Percentiles rank a stretch among this genome's conserved stretches.
phyloP scores from a whole-genome alignment of 1,139 yeast genomes.

The Meyerozyma athensensis region DNA sequence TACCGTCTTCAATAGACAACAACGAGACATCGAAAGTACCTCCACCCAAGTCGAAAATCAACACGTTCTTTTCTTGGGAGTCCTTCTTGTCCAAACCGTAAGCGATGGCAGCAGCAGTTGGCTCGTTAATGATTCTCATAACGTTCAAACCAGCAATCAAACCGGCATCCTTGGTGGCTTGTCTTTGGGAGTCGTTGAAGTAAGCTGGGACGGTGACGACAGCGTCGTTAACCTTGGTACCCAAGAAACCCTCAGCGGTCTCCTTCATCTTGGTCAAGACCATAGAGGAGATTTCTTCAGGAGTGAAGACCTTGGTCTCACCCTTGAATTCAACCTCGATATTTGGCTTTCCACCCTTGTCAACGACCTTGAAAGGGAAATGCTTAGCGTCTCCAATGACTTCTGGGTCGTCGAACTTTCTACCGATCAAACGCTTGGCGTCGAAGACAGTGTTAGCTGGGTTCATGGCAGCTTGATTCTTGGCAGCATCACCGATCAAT shows the following conservation, averaged over 20 bases:
- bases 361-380: conserved; percentile 58
- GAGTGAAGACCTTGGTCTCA: conserved; percentile 59
- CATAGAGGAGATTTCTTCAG: conserved; percentile 69
- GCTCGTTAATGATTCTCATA: conserved; percentile 57
- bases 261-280: conserved; percentile 61
- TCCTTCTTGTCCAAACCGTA: conserved; percentile 66
- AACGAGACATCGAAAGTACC: conserved; percentile 97
- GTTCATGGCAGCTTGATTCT: conserved; percentile 69
- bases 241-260: conserved; percentile 63
- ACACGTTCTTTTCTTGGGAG: conserved; percentile 71
- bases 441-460: conserved; percentile 63
- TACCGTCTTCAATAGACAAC: conserved; percentile 90
- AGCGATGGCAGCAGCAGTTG: conserved; percentile 62
- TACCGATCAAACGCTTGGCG: conserved; percentile 66
- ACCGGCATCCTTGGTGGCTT: conserved; percentile 62
- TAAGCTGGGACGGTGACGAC: conserved; percentile 70
- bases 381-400: conserved; percentile 56
- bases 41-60: conserved; percentile 95
- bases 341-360: conserved; percentile 56
- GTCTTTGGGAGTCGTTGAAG: conserved; percentile 61
- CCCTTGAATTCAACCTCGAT: conserved; percentile 63
- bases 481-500: conserved; percentile 68
- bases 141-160: conserved; percentile 57
- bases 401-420: conserved; percentile 56
- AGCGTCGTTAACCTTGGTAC: conserved; percentile 61